Percentiles rank a stretch among this genome's conserved stretches.
phyloP scores from a whole-genome alignment of 2,329 filamentous ascomycete genomes.

The Epichloe gansuensis region DNA sequence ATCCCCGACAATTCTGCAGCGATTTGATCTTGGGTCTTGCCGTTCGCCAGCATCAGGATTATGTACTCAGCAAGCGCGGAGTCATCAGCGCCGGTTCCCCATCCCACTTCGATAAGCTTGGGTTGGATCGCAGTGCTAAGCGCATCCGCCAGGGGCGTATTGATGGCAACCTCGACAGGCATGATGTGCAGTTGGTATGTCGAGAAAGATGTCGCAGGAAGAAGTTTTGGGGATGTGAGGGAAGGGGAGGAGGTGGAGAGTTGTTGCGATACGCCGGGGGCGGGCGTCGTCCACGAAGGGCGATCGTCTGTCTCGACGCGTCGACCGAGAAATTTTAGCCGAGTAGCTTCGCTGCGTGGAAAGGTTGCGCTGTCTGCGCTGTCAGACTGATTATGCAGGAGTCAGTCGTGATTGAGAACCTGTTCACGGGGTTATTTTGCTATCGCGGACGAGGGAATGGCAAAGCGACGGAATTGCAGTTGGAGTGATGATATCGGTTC shows the following conservation, averaged over 20 bases:
- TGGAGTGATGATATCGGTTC: not conserved
- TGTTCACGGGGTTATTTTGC: not conserved
- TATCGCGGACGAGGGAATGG: not conserved
- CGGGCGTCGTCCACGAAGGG: slow-evolving; percentile 6
- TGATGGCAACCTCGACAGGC: slow-evolving; percentile 64
- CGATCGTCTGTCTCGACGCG: not conserved
- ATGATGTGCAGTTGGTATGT: slow-evolving; percentile 35
- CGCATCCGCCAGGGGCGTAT: slow-evolving; percentile 74
- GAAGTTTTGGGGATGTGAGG: not conserved
- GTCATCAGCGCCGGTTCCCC: slow-evolving; percentile 66
- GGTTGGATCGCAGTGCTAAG: slow-evolving; percentile 75
- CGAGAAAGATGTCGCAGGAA: not conserved
- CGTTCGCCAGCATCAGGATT: slow-evolving; percentile 91
- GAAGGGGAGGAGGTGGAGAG: not conserved
- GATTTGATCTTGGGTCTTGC: slow-evolving; percentile 84
- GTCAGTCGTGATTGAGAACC: not conserved
- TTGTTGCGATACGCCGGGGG: slow-evolving; percentile 5
- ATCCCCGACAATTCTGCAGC: slow-evolving; percentile 74
- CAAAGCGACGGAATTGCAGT: not conserved
- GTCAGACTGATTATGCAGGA: not conserved
- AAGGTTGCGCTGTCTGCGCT: not conserved
- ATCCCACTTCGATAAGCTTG: slow-evolving; percentile 86
- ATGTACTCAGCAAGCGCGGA: slow-evolving; percentile 91
- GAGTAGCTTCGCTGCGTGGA: not conserved
- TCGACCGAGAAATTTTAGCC: not conserved